Percentiles rank a stretch among this genome's conserved stretches.
Evolutionary conservation across 2,329 filamentous ascomycete species (phyloP).

Genomic region (Acrocalymma vagum): DNA sequence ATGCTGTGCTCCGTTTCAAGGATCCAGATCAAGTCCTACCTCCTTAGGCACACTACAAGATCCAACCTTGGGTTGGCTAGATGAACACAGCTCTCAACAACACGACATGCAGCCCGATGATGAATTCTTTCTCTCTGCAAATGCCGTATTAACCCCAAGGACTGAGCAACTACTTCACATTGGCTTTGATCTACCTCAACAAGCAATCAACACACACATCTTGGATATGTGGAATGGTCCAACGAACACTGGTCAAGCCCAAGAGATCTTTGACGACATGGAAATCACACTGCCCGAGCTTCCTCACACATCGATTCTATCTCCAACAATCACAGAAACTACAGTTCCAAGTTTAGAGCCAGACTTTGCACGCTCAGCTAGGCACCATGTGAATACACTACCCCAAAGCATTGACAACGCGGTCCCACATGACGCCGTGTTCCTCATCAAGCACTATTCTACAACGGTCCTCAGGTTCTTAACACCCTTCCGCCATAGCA

Average conservation of each 20-base stretch:
- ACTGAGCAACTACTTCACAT: conserved; percentile 12
- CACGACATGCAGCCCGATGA: background rate
- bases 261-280: conserved; percentile 14
- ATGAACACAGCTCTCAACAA: background rate
- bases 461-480: conserved; percentile 44
- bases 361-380: too few species aligned
- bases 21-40: too few species aligned
- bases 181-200: conserved; percentile 9
- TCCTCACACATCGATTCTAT: background rate
- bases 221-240: conserved; percentile 1
- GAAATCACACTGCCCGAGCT: conserved; percentile 2
- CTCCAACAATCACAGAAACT: background rate
- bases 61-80: background rate
- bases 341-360: background rate
- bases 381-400: too few species aligned
- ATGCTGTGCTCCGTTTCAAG: too few species aligned
- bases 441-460: conserved; percentile 50
- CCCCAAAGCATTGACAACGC: background rate
- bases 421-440: conserved; percentile 43
- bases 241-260: conserved; percentile 4
- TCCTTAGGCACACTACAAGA: too few species aligned
- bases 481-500: conserved; percentile 41
- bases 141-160: conserved; percentile 9
- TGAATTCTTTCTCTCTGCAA: background rate
- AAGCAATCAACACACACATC: background rate